A percentile compares a stretch with the other conserved stretches of the same genome.
phyloP scores from a whole-genome alignment of 768 basidiomycete genomes.

The Tricholoma bakamatsutake region DNA sequence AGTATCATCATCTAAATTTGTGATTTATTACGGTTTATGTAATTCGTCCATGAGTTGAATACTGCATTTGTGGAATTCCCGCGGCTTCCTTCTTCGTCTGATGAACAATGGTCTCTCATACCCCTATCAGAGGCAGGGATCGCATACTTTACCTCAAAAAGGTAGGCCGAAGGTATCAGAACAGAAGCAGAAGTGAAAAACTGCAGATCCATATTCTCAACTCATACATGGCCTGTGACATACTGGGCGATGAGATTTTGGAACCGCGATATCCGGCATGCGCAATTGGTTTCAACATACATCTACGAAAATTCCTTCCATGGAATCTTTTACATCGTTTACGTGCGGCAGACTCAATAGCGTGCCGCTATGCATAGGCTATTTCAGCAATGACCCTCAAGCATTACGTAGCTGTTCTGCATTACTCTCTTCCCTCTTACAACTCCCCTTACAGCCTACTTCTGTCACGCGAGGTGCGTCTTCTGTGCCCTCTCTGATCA shows the following conservation, averaged over 20 bases:
- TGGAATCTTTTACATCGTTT: background rate
- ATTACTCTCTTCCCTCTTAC: background rate
- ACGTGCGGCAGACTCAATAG: background rate
- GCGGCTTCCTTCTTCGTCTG: too few species aligned
- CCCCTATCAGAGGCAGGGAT: too few species aligned
- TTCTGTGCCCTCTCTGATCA: constrained; percentile 9
- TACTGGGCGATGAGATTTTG: background rate
- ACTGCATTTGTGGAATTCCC: too few species aligned
- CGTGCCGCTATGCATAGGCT: background rate
- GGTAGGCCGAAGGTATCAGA: too few species aligned
- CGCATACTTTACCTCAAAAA: too few species aligned
- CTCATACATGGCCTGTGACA: background rate
- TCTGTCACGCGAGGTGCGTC: constrained; percentile 10
- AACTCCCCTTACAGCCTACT: background rate
- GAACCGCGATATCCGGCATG: background rate
- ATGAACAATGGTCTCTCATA: too few species aligned
- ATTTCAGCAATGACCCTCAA: background rate
- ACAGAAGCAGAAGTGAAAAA: too few species aligned
- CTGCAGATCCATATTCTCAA: background rate
- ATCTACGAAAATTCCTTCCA: background rate
- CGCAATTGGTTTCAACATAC: background rate
- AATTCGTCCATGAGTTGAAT: too few species aligned
- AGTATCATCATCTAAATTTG: too few species aligned
- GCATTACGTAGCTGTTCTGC: background rate
- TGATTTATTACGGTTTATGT: too few species aligned